phyloP scores from a whole-genome alignment of 805 yeast genomes.

The Saccharomycopsis javanensis region DNA sequence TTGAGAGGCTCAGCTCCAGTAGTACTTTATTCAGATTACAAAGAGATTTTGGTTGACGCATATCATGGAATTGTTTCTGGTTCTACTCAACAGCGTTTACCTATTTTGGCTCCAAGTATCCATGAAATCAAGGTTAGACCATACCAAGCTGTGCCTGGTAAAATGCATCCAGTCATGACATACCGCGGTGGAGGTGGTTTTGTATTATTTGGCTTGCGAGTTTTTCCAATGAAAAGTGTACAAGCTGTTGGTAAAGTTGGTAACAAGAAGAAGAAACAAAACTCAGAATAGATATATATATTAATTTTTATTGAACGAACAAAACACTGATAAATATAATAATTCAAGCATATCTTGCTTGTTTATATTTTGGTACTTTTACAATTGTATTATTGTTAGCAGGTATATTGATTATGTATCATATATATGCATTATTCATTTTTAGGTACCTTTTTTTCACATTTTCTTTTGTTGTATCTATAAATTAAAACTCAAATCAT shows the following conservation, averaged over 20 bases:
- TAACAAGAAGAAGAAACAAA: conserved; percentile 31
- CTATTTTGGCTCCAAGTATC: conserved; percentile 74
- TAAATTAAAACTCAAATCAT: not conserved
- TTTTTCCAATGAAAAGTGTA: conserved; percentile 56
- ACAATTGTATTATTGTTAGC: no score
- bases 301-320: no score
- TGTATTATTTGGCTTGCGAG: conserved; percentile 67
- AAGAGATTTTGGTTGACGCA: conserved; percentile 68
- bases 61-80: conserved; percentile 62
- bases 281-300: not conserved
- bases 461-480: not conserved
- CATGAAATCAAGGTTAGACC: conserved; percentile 74
- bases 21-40: conserved; percentile 71
- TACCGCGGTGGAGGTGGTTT: conserved; percentile 90
- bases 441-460: not conserved
- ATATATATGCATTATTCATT: no score
- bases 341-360: no score
- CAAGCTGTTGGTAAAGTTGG: conserved; percentile 63
- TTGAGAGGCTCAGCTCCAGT: conserved; percentile 83
- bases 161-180: conserved; percentile 93
- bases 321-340: no score
- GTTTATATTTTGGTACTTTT: no score
- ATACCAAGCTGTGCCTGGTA: conserved; percentile 89
- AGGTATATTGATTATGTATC: no score
- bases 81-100: conserved; percentile 24